phyloP scores from a whole-genome alignment of 768 basidiomycete genomes.

The Kwoniella sp. region DNA sequence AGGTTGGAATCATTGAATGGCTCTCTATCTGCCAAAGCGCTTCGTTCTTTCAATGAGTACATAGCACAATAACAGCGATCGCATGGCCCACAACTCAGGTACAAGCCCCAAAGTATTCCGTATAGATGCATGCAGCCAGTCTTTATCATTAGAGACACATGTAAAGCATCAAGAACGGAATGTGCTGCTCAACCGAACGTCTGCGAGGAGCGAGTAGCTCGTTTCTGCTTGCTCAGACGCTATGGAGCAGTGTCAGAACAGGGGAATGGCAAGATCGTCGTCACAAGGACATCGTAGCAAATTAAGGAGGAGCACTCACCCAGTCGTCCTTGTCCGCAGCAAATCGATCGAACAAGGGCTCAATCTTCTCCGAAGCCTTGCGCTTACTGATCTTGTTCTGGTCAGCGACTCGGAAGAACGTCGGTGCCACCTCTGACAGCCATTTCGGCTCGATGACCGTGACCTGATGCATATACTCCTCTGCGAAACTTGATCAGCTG shows the following conservation, averaged over 20 bases:
- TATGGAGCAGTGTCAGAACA: slow-evolving; percentile 1
- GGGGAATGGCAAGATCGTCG: neutral
- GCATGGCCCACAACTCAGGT: too few species aligned
- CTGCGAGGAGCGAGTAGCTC: slow-evolving; percentile 46
- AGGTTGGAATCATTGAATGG: too few species aligned
- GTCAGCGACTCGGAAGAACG: slow-evolving; percentile 98
- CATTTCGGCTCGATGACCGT: slow-evolving; percentile 96
- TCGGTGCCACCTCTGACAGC: slow-evolving; percentile 95
- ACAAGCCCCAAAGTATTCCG: too few species aligned
- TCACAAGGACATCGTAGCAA: neutral
- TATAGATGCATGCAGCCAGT: too few species aligned
- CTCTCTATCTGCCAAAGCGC: too few species aligned
- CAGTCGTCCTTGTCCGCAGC: slow-evolving; percentile 57
- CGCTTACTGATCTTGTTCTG: slow-evolving; percentile 77
- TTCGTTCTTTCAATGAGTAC: too few species aligned
- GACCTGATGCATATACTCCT: slow-evolving; percentile 54
- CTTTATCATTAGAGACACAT: too few species aligned
- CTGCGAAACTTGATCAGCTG: slow-evolving; percentile 2
- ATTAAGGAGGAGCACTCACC: slow-evolving; percentile 50
- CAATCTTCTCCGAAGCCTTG: slow-evolving; percentile 63
- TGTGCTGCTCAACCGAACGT: slow-evolving; percentile 39
- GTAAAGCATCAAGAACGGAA: too few species aligned
- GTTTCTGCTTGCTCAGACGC: slow-evolving; percentile 46
- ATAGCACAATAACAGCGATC: too few species aligned
- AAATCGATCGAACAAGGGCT: slow-evolving; percentile 84